Percentiles rank a stretch among this genome's conserved stretches.
These are phyloP conservation scores for Aspergillus sp. DNA, from an alignment of 2,329 filamentous ascomycete species.

Conservation along the genomic window DNA sequence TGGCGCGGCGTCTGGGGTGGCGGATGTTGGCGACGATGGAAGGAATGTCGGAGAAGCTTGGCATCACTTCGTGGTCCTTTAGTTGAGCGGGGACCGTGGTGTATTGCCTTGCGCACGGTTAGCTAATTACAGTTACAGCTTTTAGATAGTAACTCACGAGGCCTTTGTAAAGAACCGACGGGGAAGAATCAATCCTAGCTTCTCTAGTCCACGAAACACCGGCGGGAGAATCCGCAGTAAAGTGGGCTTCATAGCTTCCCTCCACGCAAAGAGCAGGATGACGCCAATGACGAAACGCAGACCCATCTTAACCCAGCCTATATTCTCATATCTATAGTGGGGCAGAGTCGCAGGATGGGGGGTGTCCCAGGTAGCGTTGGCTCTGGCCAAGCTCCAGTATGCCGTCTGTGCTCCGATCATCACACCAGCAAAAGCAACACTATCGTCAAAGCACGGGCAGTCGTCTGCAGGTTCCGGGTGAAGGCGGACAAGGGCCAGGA, in stretches of 20 bases:
- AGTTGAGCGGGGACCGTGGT: conserved; percentile 73
- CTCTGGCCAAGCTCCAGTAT: conserved; percentile 75
- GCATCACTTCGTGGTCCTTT: conserved; percentile 83
- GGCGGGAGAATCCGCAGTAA: conserved; percentile 78
- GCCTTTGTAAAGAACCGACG: conserved; percentile 89
- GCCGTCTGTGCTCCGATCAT: conserved; percentile 81
- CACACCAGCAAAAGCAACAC: conserved; percentile 87
- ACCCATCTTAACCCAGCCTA: conserved; percentile 66
- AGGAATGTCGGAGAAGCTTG: conserved; percentile 83
- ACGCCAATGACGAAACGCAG: conserved; percentile 77
- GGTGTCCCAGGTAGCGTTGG: conserved; percentile 52
- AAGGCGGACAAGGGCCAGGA: conserved; percentile 77
- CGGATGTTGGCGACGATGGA: conserved; percentile 78
- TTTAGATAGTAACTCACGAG: conserved; percentile 52
- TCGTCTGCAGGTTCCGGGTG: conserved; percentile 96
- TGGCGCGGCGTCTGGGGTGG: conserved; percentile 72
- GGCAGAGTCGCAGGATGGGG: conserved; percentile 61
- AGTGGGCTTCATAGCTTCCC: conserved; percentile 82
- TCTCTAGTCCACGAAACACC: conserved; percentile 81
- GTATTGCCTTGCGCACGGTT: conserved; percentile 60
- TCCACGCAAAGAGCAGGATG: conserved; percentile 81
- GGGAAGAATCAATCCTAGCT: conserved; percentile 74
- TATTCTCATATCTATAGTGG: conserved; percentile 60
- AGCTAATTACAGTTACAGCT: neutral
- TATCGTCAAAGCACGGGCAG: conserved; percentile 96